Base-by-base conservation (phyloP, 768 basidiomycete genomes). In the Phylloporus scabripes region DNA sequence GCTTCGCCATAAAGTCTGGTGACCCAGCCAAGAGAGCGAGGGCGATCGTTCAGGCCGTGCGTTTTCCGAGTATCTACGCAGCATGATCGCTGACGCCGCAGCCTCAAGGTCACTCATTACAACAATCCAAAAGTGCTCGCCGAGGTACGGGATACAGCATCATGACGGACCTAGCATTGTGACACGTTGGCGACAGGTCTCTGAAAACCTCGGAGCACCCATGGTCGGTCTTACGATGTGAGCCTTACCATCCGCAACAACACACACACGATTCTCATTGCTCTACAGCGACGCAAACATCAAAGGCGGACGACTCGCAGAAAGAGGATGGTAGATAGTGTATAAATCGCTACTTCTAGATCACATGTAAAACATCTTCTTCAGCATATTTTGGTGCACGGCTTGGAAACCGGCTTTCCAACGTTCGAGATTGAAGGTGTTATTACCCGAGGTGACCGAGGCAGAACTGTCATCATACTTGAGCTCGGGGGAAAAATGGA, bases 141-240 rank as follows among this genome's bases (percentile, higher is more conserved):
- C 18, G 92, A 97, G 71, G 83, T 91, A 64, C 33, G 62, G 48
- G 38, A 44, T 15, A 15, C 14, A 17, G 10, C 44, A 42, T 46
- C 10, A 36, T 29, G 34, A 29, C 9, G 9, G 1, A n/a, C 28
- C 28, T 29, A 39, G 38, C 29, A 31, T 12, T 31, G 29, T 11
- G 29, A 31, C 29, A 12, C 31, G 40, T 24, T 1, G 26, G 41
- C 29, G 40, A 52, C 58, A 83, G 82, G 73, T 89, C 12, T 92
- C 90, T 15, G 85, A 90, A 63, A 75, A 91, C 68, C 66, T 97
- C 26, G 93, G 93, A 17, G 73, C 81, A 41, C 83, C 93, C n/a
- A 97, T 97, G 93, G 90, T 92, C 44, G 93, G 93, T 36, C 73
- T 94, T 51, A 86, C 83, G 8, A 92, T 93, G 89, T 90, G 60